These are phyloP conservation scores for Lecanicillium sp. DNA, from an alignment of 2,329 filamentous ascomycete genomes.

Conservation along the genomic window DNA sequence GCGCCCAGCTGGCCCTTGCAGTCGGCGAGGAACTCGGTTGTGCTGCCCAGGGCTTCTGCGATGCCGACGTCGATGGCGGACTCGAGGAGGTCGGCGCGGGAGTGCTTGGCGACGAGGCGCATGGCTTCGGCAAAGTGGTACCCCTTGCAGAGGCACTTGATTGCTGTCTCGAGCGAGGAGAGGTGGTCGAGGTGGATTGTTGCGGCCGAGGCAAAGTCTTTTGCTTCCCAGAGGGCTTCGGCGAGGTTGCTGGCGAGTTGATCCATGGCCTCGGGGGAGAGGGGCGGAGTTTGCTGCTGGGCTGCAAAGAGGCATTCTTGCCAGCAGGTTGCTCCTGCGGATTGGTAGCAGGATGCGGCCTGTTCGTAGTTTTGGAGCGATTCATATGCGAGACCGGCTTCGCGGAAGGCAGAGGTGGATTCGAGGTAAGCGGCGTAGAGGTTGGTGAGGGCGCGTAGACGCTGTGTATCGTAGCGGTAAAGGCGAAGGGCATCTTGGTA, in stretches of 20 bases:
- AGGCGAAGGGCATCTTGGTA: constrained; percentile 71
- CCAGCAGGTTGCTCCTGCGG: constrained; percentile 71
- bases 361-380: constrained; percentile 66
- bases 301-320: constrained; percentile 81
- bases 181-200: constrained; percentile 78
- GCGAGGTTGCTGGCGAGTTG: constrained; percentile 68
- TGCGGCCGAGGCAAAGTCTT: constrained; percentile 74
- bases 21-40: constrained; percentile 87
- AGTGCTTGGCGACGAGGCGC: constrained; percentile 58
- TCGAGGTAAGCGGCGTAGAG: constrained; percentile 76
- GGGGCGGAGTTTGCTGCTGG: constrained; percentile 52
- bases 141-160: constrained; percentile 75
- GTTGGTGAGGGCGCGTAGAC: constrained; percentile 59
- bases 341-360: constrained; percentile 76
- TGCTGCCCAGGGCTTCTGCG: constrained; percentile 69
- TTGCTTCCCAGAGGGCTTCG: constrained; percentile 72
- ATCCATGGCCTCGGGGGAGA: constrained; percentile 50
- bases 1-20: constrained; percentile 78
- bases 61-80: constrained; percentile 70
- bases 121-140: constrained; percentile 86
- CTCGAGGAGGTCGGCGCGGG: constrained; percentile 53
- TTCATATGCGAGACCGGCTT: constrained; percentile 87
- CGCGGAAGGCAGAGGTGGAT: constrained; percentile 66
- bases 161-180: constrained; percentile 58
- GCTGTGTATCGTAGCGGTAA: constrained; percentile 71